Evolutionary conservation across 441 rosid species (phyloP), one percentile per base, ranked within the genome.

Genomic region (Eruca vesicaria): DNA sequence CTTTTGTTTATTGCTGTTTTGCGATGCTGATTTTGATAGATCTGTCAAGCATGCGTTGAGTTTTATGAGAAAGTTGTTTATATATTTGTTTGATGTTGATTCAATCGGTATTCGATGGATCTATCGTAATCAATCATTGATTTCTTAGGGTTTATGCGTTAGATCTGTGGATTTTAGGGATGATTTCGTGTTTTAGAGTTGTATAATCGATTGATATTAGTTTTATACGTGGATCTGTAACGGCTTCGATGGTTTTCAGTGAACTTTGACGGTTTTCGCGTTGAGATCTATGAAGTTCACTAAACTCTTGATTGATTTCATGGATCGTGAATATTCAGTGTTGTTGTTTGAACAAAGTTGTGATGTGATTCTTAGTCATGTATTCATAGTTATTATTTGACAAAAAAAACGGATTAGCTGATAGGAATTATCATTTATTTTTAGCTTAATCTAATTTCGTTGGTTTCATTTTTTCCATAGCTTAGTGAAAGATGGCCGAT

Each of bases 401-500:
- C 3, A 10, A 21, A 21, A 28, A 9, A 7, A 26, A 26, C 62
- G 62, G 14, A 12, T 26, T 14, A 57, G 35, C 14, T 59, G 7
- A 3, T 29, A 59, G 3, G 36, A 9, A 8, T 3, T 29, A 29
- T 2, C 2, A 1, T 23, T 64, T 28, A 7, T 21, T 9, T 66
- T 0, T 53, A 48, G 64, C 33, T 52, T 19, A 63, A n/a, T 43
- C 20, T 41, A 14, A 15, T 76, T 70, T 38, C 0, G 16, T 23
- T 0, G 19, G 16, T 66, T 58, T 66, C 21, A 12, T 63, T 55
- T 28, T 48, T n/a, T n/a, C 1, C 62, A 36, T 60, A 72, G 78
- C 48, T 31, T 66, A 62, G 76, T 79, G 41, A 79, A 74, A 79
- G 33, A 86, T 86, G 90, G 90, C 90, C 8, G 88, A 82, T n/a